phyloP scores from a whole-genome alignment of 2,329 filamentous ascomycete genomes.

The Penicillium palitans region DNA sequence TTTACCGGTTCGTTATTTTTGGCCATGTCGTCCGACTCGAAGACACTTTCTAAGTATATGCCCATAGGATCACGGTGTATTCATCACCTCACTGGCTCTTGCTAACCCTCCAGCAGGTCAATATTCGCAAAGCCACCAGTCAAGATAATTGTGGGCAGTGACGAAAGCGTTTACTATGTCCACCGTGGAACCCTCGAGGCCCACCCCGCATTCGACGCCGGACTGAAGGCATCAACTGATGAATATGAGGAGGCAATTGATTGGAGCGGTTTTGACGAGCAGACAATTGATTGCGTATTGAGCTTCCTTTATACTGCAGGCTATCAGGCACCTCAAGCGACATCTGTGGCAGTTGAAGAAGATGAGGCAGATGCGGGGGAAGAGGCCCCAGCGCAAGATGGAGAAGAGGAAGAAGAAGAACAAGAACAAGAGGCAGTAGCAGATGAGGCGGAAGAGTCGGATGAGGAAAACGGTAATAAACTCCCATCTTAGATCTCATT shows the following conservation, averaged over 20 bases:
- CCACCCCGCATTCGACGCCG: not conserved
- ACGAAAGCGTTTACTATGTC: not conserved
- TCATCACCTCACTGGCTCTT: not conserved
- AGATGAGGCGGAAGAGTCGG: not conserved
- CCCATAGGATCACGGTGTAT: not conserved
- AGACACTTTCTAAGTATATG: not conserved
- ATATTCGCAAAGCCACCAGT: slow-evolving; percentile 7
- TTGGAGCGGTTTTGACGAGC: slow-evolving; percentile 3
- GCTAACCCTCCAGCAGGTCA: not conserved
- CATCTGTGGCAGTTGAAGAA: not conserved
- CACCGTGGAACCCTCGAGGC: slow-evolving; percentile 5
- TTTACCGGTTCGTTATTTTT: not conserved
- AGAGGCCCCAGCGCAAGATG: not conserved
- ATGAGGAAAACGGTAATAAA: not conserved
- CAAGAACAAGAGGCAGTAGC: not conserved
- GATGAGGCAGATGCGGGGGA: not conserved
- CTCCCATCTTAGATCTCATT: not conserved
- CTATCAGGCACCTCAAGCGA: not conserved
- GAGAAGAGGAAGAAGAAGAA: not conserved
- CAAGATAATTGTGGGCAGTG: not conserved
- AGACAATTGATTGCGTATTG: slow-evolving; percentile 6
- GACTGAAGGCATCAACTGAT: not conserved
- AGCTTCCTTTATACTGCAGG: slow-evolving; percentile 2
- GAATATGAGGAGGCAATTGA: slow-evolving; percentile 1
- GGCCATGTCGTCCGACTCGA: not conserved